Evolutionary conservation across 1,139 yeast genomes (phyloP).

Genomic region (Candida neerlandica): DNA sequence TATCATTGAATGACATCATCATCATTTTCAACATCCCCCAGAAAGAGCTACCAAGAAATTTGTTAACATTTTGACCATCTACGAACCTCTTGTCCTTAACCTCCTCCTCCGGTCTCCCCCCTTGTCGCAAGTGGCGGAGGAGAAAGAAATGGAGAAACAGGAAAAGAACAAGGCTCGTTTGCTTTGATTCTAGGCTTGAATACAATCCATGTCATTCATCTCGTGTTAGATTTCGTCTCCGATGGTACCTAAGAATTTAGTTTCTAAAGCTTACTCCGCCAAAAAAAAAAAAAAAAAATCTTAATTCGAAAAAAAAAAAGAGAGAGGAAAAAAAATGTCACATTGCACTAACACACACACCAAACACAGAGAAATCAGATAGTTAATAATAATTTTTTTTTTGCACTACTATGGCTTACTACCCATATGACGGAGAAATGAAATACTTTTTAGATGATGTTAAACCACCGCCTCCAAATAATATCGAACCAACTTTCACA

Average conservation of each 20-base stretch:
- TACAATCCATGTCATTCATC: no score
- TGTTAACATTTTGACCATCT: no score
- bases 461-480: conserved; percentile 20
- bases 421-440: conserved; percentile 5
- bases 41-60: no score
- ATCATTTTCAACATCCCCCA: no score
- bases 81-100: no score
- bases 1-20: not conserved
- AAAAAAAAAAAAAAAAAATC: not conserved
- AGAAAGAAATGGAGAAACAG: no score
- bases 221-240: no score
- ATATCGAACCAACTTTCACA: conserved; percentile 29
- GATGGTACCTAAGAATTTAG: no score
- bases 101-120: no score
- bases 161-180: no score
- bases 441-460: conserved; percentile 15
- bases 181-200: no score
- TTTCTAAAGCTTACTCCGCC: not conserved
- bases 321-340: not conserved
- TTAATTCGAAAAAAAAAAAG: not conserved
- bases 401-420: not conserved
- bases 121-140: no score
- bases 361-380: not conserved
- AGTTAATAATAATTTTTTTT: not conserved
- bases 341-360: not conserved